Evolutionary conservation across 768 basidiomycete genomes (phyloP).

Genomic region (Lentinula sp.): DNA sequence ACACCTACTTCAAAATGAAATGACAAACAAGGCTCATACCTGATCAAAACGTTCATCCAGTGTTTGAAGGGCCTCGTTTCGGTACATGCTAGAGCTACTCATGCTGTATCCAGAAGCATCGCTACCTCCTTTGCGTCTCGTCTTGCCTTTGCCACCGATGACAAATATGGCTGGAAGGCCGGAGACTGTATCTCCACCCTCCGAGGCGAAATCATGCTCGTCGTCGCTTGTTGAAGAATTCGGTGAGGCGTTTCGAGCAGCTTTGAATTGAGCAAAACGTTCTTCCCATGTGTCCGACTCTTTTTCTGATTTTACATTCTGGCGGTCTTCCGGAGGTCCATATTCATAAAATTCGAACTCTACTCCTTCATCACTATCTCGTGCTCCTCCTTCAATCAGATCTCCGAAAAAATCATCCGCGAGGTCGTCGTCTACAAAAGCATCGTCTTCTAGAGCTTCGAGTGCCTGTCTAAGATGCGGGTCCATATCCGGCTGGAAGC

Average conservation of each 20-base stretch:
- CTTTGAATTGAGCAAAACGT: constrained; percentile 78
- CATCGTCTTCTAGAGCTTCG: constrained; percentile 94
- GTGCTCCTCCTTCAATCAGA: constrained; percentile 68
- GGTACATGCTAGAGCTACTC: constrained; percentile 94
- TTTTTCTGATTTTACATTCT: constrained; percentile 18
- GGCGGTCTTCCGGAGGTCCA: constrained; percentile 23
- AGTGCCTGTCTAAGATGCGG: constrained; percentile 88
- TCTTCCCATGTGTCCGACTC: constrained; percentile 64
- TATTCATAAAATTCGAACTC: constrained; percentile 66
- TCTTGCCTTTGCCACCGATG: constrained; percentile 66
- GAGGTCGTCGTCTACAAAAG: constrained; percentile 75
- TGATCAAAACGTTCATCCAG: constrained; percentile 94
- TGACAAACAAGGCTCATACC: constrained; percentile 36
- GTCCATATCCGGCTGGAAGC: constrained; percentile 95
- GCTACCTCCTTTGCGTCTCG: constrained; percentile 66
- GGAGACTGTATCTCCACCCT: constrained; percentile 78
- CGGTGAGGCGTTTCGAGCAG: constrained; percentile 25
- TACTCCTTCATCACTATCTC: constrained; percentile 50
- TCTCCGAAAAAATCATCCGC: constrained; percentile 75
- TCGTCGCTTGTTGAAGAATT: constrained; percentile 37
- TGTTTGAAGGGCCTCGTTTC: constrained; percentile 82
- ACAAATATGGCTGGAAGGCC: constrained; percentile 72
- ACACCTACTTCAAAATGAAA: background rate
- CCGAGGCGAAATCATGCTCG: constrained; percentile 48
- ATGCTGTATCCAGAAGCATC: constrained; percentile 94